These are phyloP conservation scores for Blastobotrys petasosporus DNA, from an alignment of 1,139 yeast genomes.

Conservation along the genomic window DNA sequence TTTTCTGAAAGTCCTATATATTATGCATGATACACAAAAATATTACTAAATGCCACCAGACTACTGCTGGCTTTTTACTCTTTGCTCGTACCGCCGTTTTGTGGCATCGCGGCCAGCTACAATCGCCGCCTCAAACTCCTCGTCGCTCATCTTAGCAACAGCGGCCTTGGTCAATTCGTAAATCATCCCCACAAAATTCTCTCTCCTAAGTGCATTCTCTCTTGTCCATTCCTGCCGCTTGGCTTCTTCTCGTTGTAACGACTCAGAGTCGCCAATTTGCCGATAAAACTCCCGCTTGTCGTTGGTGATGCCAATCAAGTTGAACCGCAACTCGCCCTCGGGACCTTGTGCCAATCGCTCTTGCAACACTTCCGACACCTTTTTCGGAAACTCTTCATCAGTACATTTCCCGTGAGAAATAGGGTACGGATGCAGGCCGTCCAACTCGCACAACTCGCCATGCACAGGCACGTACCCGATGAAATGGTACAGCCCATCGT, in stretches of 20 bases:
- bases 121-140: constrained; percentile 43
- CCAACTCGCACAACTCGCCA: constrained; percentile 56
- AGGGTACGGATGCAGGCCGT: constrained; percentile 58
- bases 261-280: constrained; percentile 39
- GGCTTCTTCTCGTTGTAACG: constrained; percentile 31
- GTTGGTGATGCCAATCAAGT: constrained; percentile 51
- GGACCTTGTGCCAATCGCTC: constrained; percentile 45
- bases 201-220: constrained; percentile 46
- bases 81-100: not conserved
- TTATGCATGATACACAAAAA: not conserved
- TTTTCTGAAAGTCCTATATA: not conserved
- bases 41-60: not conserved
- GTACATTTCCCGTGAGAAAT: constrained; percentile 47
- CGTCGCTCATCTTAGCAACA: constrained; percentile 35
- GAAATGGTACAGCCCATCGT: constrained; percentile 59
- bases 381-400: constrained; percentile 40
- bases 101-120: constrained; percentile 28
- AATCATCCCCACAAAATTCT: constrained; percentile 51
- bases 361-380: constrained; percentile 36
- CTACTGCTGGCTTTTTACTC: constrained; percentile 4
- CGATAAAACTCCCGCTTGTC: constrained; percentile 42
- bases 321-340: constrained; percentile 49
- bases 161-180: constrained; percentile 44
- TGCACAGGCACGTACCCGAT: constrained; percentile 47
- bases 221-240: constrained; percentile 39